Evolutionary conservation across 2,329 filamentous ascomycete genomes (phyloP).

Genomic region (Fusarium papillatum): DNA sequence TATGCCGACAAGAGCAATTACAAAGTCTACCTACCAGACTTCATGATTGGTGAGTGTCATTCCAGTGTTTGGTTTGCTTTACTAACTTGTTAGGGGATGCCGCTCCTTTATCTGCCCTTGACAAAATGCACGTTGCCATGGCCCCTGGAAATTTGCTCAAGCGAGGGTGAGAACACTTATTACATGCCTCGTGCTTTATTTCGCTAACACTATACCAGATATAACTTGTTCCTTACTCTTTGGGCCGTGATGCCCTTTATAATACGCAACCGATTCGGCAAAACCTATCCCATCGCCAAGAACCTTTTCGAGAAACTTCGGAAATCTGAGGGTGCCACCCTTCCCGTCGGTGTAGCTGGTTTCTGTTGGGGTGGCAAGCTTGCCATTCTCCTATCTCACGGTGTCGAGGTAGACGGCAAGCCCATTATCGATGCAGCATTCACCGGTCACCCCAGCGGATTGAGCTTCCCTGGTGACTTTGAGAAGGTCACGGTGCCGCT

Average conservation of each 20-base stretch:
- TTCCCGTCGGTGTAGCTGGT: constrained; percentile 65
- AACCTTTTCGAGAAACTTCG: constrained; percentile 54
- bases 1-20: constrained; percentile 65
- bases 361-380: constrained; percentile 76
- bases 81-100: constrained; percentile 41
- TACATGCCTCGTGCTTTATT: not conserved
- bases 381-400: constrained; percentile 60
- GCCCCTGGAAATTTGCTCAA: constrained; percentile 37
- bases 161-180: constrained; percentile 45
- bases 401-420: constrained; percentile 23
- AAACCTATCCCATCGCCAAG: constrained; percentile 50
- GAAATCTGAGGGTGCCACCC: constrained; percentile 44
- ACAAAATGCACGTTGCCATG: constrained; percentile 43
- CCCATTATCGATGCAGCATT: constrained; percentile 3
- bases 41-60: constrained; percentile 57
- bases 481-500: not conserved
- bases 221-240: constrained; percentile 42
- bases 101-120: constrained; percentile 48
- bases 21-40: constrained; percentile 68
- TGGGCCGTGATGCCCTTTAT: constrained; percentile 49
- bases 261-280: constrained; percentile 46
- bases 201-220: constrained; percentile 32
- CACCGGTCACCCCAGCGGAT: not conserved
- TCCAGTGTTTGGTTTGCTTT: too few relatives aligned
- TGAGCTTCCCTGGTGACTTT: not conserved